Percentiles rank a stretch among this genome's conserved stretches.
Evolutionary conservation across 176 grass and related monocot genomes (phyloP).

Genomic region (Oryza punctata): DNA sequence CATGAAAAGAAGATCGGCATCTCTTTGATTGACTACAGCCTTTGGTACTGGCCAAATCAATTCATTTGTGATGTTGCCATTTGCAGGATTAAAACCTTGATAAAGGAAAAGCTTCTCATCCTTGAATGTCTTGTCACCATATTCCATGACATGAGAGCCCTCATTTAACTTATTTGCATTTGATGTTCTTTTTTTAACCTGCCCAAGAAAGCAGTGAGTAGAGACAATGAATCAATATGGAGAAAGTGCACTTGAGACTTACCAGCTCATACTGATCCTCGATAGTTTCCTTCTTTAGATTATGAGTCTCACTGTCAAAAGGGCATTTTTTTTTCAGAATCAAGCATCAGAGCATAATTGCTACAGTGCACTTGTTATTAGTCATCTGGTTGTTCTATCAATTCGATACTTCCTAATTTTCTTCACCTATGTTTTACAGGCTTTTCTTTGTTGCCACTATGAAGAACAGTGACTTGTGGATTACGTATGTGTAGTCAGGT

Average conservation of each 20-base stretch:
- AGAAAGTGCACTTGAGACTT: constrained; percentile 38
- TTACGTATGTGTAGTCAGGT: background rate
- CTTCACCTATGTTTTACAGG: background rate
- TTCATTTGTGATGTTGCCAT: constrained; percentile 55
- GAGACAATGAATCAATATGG: constrained; percentile 13
- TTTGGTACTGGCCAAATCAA: constrained; percentile 45
- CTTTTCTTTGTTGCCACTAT: background rate
- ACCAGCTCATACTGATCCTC: constrained; percentile 74
- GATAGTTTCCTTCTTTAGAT: constrained; percentile 83
- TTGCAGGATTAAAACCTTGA: constrained; percentile 87
- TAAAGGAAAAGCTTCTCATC: constrained; percentile 80
- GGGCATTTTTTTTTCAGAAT: constrained; percentile 16
- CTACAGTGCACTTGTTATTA: background rate
- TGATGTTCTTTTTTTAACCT: constrained; percentile 85
- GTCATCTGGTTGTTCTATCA: background rate
- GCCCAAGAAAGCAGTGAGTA: constrained; percentile 23
- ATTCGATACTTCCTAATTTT: background rate
- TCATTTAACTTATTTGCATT: constrained; percentile 34
- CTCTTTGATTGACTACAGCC: constrained; percentile 76
- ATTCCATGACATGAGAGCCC: constrained; percentile 97
- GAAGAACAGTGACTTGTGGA: background rate
- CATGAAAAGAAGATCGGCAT: constrained; percentile 86
- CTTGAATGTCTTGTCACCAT: constrained; percentile 87
- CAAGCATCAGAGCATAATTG: background rate
- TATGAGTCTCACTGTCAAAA: constrained; percentile 73